These are phyloP conservation scores for Boletus rufocinnamomeus DNA, from an alignment of 768 basidiomycete genomes.

Conservation along the genomic window DNA sequence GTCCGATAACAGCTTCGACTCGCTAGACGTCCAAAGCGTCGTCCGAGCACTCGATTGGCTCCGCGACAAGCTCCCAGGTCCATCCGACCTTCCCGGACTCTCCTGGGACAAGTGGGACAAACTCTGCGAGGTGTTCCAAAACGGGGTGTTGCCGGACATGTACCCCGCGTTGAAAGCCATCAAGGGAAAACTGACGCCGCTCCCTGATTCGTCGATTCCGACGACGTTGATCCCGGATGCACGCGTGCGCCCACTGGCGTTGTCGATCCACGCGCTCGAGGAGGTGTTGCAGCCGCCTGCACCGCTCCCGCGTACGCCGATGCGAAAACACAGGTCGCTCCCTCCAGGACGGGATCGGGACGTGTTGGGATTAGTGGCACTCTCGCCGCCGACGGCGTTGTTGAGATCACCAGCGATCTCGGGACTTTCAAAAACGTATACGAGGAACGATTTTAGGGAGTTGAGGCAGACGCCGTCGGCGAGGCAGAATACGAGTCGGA, in stretches of 20 bases:
- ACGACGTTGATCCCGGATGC: conserved; percentile 39
- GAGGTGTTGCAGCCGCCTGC: conserved; percentile 45
- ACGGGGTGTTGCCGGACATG: conserved; percentile 30
- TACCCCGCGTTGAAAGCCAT: conserved; percentile 35
- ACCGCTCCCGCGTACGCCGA: conserved; percentile 55
- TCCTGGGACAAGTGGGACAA: conserved; percentile 46
- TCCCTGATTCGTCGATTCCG: conserved; percentile 25
- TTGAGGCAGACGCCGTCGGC: conserved; percentile 61
- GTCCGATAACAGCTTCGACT: conserved; percentile 24
- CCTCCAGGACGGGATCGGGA: conserved; percentile 31
- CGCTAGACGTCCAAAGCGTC: conserved; percentile 41
- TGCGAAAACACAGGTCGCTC: conserved; percentile 35
- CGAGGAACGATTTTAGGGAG: conserved; percentile 79
- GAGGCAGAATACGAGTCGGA: conserved; percentile 77
- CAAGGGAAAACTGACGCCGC: conserved; percentile 35
- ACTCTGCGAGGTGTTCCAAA: conserved; percentile 44
- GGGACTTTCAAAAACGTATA: conserved; percentile 81
- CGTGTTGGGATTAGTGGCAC: conserved; percentile 55
- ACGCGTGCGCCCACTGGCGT: conserved; percentile 28
- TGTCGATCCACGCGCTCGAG: conserved; percentile 51
- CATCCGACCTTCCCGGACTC: conserved; percentile 51
- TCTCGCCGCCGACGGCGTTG: conserved; percentile 71
- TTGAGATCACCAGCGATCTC: conserved; percentile 72
- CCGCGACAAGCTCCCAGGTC: conserved; percentile 43
- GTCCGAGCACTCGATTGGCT: conserved; percentile 60